Conservation (phyloP, 2,329 filamentous ascomycete genomes). For the Penicillium sp. region DNA sequence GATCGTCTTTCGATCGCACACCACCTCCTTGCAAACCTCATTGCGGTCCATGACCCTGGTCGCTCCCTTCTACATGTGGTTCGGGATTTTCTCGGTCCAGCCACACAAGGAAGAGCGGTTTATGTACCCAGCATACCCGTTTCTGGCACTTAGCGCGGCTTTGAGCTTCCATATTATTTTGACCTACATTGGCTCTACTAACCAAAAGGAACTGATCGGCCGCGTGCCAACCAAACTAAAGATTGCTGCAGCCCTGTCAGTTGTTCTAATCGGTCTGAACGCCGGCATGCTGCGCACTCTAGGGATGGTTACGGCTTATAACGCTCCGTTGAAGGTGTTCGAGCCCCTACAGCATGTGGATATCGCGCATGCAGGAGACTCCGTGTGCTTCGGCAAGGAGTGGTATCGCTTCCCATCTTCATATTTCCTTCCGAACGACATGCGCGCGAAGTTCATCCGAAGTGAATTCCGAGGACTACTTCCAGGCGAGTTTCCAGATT, state of each 20-base stretch:
- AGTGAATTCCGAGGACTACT: slow-evolving; percentile 87
- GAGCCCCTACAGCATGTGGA: slow-evolving; percentile 48
- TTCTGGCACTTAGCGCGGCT: slow-evolving; percentile 83
- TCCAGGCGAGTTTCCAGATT: slow-evolving; percentile 85
- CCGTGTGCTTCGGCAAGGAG: slow-evolving; percentile 88
- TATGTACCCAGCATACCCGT: slow-evolving; percentile 96
- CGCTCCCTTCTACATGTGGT: slow-evolving; percentile 89
- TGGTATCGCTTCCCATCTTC: slow-evolving; percentile 98
- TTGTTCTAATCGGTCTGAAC: slow-evolving; percentile 63
- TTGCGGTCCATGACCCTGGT: slow-evolving; percentile 76
- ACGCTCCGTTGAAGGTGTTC: slow-evolving; percentile 70
- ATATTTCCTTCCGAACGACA: slow-evolving; percentile 80
- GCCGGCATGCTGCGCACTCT: slow-evolving; percentile 69
- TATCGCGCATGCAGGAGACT: slow-evolving; percentile 61
- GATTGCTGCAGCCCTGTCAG: slow-evolving; percentile 58
- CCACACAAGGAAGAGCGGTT: slow-evolving; percentile 98
- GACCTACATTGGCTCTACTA: slow-evolving; percentile 67
- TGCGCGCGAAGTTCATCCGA: slow-evolving; percentile 83
- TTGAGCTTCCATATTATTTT: slow-evolving; percentile 79
- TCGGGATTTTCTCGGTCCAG: slow-evolving; percentile 84
- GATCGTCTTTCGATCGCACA: slow-evolving; percentile 61
- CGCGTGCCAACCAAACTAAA: slow-evolving; percentile 75
- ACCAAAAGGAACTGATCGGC: slow-evolving; percentile 64
- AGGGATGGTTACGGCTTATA: slow-evolving; percentile 77
- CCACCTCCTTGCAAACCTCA: slow-evolving; percentile 64